phyloP scores from a whole-genome alignment of 371 early-diverging fungal genomes.

The Syncephalastrum contaminatum region DNA sequence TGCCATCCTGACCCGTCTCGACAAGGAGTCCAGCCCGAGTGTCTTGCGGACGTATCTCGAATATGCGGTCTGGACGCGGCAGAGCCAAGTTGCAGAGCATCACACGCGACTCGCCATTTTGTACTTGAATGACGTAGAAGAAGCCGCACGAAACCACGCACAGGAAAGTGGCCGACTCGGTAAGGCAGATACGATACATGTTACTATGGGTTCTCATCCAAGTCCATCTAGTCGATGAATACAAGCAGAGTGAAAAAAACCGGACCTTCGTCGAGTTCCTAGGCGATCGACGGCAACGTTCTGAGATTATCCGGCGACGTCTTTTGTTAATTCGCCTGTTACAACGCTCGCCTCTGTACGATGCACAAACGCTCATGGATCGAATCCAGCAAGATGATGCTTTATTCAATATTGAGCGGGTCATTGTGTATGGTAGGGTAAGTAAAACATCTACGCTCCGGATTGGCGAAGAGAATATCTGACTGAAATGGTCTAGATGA shows the following conservation, averaged over 20 bases:
- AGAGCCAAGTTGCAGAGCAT: slow-evolving; percentile 45
- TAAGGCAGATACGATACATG: slow-evolving; percentile 4
- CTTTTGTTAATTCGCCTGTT: slow-evolving; percentile 35
- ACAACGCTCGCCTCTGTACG: slow-evolving; percentile 35
- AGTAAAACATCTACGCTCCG: not conserved
- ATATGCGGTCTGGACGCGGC: slow-evolving; percentile 50
- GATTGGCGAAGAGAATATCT: not conserved
- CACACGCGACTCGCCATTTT: slow-evolving; percentile 54
- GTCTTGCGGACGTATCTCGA: slow-evolving; percentile 55
- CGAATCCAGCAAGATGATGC: too few relatives aligned
- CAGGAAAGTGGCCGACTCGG: slow-evolving; percentile 8
- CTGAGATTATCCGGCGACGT: slow-evolving; percentile 26
- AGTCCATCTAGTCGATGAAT: slow-evolving; percentile 21
- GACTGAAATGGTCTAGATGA: slow-evolving; percentile 31
- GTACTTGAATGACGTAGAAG: slow-evolving; percentile 51
- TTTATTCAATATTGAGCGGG: slow-evolving; percentile 38
- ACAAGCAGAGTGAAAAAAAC: slow-evolving; percentile 12
- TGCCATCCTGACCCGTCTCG: slow-evolving; percentile 47
- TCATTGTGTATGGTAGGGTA: slow-evolving; percentile 54
- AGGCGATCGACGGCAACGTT: slow-evolving; percentile 12
- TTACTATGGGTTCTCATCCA: too few relatives aligned
- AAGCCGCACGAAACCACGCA: slow-evolving; percentile 17
- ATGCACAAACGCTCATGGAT: slow-evolving; percentile 22
- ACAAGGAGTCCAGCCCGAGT: slow-evolving; percentile 32
- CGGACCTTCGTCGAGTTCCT: slow-evolving; percentile 38